Evolutionary conservation across 2,329 filamentous ascomycete genomes (phyloP).

Genomic region (Mariannaea elegans): DNA sequence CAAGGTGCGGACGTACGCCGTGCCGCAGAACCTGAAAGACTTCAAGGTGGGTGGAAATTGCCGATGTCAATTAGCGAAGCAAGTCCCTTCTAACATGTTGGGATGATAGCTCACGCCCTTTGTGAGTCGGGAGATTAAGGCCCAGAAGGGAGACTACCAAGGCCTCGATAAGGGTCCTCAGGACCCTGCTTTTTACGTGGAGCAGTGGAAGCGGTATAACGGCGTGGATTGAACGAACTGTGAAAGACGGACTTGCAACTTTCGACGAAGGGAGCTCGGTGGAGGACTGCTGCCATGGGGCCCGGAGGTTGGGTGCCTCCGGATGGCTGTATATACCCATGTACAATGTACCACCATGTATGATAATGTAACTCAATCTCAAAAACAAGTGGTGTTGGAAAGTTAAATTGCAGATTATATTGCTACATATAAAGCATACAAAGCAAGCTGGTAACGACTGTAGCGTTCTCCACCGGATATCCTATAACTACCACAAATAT

Average conservation of each 20-base stretch:
- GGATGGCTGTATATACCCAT: slow-evolving; percentile 42
- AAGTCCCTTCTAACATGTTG: slow-evolving; percentile 23
- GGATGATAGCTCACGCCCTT: slow-evolving; percentile 77
- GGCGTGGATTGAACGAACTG: slow-evolving; percentile 59
- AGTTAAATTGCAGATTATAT: slow-evolving; percentile 14
- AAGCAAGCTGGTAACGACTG: slow-evolving; percentile 22
- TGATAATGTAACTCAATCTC: slow-evolving; percentile 37
- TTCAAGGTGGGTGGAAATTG: slow-evolving; percentile 68
- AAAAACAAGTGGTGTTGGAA: slow-evolving; percentile 23
- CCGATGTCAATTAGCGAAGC: background rate
- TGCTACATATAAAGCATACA: slow-evolving; percentile 16
- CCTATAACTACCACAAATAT: slow-evolving; percentile 19
- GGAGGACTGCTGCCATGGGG: slow-evolving; percentile 10
- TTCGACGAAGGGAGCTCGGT: slow-evolving; percentile 8
- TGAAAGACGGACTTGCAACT: background rate
- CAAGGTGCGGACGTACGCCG: slow-evolving; percentile 91
- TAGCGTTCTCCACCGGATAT: slow-evolving; percentile 29
- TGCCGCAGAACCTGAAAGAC: slow-evolving; percentile 72
- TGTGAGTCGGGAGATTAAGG: slow-evolving; percentile 69
- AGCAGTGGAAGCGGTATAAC: slow-evolving; percentile 74
- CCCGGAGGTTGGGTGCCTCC: slow-evolving; percentile 30
- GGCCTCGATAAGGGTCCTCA: slow-evolving; percentile 62
- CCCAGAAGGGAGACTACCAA: slow-evolving; percentile 63
- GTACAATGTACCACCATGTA: slow-evolving; percentile 44
- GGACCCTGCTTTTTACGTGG: slow-evolving; percentile 69